Evolutionary conservation across 768 basidiomycete genomes (phyloP), one percentile per base, ranked within the genome.

Genomic region (Rhodotorula kratochvilovae): DNA sequence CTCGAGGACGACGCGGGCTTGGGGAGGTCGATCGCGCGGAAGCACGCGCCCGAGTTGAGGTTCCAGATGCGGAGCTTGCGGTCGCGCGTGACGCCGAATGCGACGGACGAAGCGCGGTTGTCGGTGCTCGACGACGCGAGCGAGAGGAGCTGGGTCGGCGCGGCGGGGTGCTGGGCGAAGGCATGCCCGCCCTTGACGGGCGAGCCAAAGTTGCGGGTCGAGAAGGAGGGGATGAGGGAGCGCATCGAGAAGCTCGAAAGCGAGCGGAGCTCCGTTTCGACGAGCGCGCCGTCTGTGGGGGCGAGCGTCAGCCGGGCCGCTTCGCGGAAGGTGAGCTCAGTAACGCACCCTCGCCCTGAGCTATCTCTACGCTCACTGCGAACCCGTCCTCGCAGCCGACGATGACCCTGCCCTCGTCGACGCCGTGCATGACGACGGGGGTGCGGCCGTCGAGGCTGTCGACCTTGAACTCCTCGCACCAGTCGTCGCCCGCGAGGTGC

Each of bases 41-140:
- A 67, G 46, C 75, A 76, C 1, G 50, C 39, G 27, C 75, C 76
- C 5, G 72, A 61, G 19, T 72, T 61, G 33, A 79, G 65, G 73
- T 89, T 89, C 93, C 93, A 97, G 54, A 90, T 83, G 50, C 92
- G 85, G 53, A 98, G 83, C 45, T 87, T 88, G 65, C 89, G 85
- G 82, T 96, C 92, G 65, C 92, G 85, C 16, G 93, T 92, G 53
- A 98, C 84, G 2, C 92, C 88, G 86, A 91, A 95, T 31, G 89
- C 82, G 76, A 90, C 84, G 46, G 84, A 85, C 67, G 89, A 83
- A 0, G 6, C 12, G 78, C 90, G 89, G 23, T 88, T 89, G 27
- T 89, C 89, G 81, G 87, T 89, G 53, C 89, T 86, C 0, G 61
- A 31, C 3, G 68, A 87, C 12, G 90, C 85, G 51, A 91, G 82